Evolutionary conservation across 345 rosid genomes (phyloP).

Genomic region (Pistacia atlantica): DNA sequence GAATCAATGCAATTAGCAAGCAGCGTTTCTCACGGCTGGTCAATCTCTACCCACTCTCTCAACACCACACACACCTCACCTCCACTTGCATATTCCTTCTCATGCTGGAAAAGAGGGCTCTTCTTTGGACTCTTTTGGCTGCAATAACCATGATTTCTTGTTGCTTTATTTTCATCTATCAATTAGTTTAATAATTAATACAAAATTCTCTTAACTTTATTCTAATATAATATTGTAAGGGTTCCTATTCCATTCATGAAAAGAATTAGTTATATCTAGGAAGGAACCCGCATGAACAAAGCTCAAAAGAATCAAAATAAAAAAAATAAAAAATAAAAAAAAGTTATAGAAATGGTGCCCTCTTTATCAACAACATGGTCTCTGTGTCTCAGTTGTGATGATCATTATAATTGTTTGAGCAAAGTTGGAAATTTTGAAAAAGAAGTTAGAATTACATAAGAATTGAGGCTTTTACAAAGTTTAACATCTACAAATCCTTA

Average conservation of each 20-base stretch:
- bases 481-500: no score
- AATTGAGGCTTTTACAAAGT: no score
- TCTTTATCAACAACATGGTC: slow-evolving; percentile 9
- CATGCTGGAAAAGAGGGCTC: slow-evolving; percentile 16
- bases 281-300: slow-evolving; percentile 18
- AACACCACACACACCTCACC: slow-evolving; percentile 12
- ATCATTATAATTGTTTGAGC: neutral
- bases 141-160: slow-evolving; percentile 24
- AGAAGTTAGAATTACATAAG: no score
- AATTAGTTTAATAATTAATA: slow-evolving; percentile 12
- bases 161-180: slow-evolving; percentile 24
- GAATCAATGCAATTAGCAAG: slow-evolving; percentile 24
- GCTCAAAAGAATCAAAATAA: neutral
- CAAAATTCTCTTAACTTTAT: slow-evolving; percentile 8
- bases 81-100: slow-evolving; percentile 22
- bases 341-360: slow-evolving; percentile 15
- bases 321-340: neutral
- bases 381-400: neutral
- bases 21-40: slow-evolving; percentile 23
- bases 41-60: slow-evolving; percentile 23
- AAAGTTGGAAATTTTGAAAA: neutral
- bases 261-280: slow-evolving; percentile 18
- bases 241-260: slow-evolving; percentile 31
- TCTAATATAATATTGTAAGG: slow-evolving; percentile 12
- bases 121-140: slow-evolving; percentile 29